Base-by-base conservation (phyloP, 2,329 filamentous ascomycete species). In the Fusarium xylarioides region DNA sequence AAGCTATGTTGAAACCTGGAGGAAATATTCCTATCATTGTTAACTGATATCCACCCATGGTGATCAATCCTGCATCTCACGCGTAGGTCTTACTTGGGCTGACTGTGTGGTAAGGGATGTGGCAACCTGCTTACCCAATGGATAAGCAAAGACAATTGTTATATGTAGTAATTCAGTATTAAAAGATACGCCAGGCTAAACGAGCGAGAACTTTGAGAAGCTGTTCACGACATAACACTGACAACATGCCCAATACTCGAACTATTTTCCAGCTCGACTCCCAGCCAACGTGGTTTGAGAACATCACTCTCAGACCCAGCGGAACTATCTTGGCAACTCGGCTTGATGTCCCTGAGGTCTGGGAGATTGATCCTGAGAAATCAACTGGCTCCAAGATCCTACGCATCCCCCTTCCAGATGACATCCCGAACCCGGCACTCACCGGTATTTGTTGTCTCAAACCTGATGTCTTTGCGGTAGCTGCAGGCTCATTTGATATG, bases 251-350 rank as follows among this genome's bases (percentile, higher is more conserved):
- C 6, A 56, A 59, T 30, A 38, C 52, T 7, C 68, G 50, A 35
- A 76, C 73, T 15, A 30, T 76, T 23, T 74, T 74, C 35, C 71
- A 73, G 11, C 74, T 76, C 47, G 37, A 61, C 18, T 53, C 58
- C 12, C 58, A 74, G 12, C 71, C 73, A 60, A 74, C 71, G 30
- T 76, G 73, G 73, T 76, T 76, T 30, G 74, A 76, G 32, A 76
- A 76, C 44, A 74, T 76, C 23, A n/a, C 56, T 26, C 68, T 95
- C 94, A 19, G 64, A 10, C 54, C 71, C 18, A 63, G 63, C 10
- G 71, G 74, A 28, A 65, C 28, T 19, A 34, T 76, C 46, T 32
- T 76, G 5, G 57, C 63, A 26, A 76, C 74, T 43, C 74, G 74
- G 19, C 69, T 76, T 4, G 74, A 76, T 37, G 44, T 71, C 23